A percentile compares a stretch with the other conserved stretches of the same genome.
Evolutionary conservation across 306 rosid species (phyloP).

Genomic region (Dryas drummondii): DNA sequence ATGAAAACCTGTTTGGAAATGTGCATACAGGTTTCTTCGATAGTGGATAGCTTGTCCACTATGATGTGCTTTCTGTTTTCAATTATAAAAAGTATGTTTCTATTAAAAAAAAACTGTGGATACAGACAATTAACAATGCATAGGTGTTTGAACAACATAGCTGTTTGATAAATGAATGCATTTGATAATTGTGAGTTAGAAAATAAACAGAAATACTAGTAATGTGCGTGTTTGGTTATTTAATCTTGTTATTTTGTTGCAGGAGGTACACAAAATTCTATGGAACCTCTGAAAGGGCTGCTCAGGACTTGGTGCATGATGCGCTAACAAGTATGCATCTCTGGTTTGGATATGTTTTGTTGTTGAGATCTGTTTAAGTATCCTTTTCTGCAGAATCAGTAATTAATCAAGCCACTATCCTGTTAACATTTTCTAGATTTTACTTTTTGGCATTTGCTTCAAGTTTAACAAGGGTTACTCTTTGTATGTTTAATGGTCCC

Average conservation of each 20-base stretch:
- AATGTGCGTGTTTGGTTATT: background rate
- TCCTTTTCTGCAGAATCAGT: background rate
- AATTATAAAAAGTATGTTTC: too few relatives aligned
- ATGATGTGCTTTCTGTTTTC: too few relatives aligned
- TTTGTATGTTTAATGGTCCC: background rate
- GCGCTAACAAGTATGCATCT: constrained; percentile 74
- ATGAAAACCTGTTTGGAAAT: background rate
- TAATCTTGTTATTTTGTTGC: constrained; percentile 35
- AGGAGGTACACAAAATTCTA: constrained; percentile 97
- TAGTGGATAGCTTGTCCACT: too few relatives aligned
- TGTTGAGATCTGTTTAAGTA: background rate
- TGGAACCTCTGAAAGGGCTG: constrained; percentile 92
- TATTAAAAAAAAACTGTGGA: background rate
- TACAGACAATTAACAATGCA: background rate
- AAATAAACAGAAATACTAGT: background rate
- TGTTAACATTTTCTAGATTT: background rate
- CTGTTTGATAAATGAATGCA: background rate
- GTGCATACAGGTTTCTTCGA: background rate
- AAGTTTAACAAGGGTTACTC: background rate
- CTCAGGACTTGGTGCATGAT: constrained; percentile 78
- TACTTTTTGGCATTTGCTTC: background rate
- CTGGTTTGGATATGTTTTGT: constrained; percentile 26
- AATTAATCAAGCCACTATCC: background rate
- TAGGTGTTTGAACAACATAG: background rate
- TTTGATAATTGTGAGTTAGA: background rate